These are phyloP conservation scores for Coemansia sp. DNA, from an alignment of 192 early-diverging fungal species.

Conservation along the genomic window DNA sequence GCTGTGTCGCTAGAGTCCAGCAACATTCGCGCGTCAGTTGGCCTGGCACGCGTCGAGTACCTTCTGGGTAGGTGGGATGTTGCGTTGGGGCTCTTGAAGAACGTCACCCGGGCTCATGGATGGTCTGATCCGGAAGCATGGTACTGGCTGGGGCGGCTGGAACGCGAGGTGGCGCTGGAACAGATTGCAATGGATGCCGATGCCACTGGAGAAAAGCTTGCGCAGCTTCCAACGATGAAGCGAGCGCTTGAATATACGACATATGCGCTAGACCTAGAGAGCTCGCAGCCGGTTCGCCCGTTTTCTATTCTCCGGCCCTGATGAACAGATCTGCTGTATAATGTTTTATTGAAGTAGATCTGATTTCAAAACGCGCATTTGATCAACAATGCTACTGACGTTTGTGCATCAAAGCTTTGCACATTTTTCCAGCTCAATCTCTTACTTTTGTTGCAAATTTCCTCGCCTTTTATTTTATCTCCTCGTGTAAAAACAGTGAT, in stretches of 20 bases:
- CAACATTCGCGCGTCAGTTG: constrained; percentile 45
- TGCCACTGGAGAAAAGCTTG: not conserved
- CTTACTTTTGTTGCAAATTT: too few relatives aligned
- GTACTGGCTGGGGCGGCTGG: constrained; percentile 53
- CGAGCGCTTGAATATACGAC: constrained; percentile 41
- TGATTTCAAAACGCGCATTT: too few relatives aligned
- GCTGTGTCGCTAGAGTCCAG: constrained; percentile 44
- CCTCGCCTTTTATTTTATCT: not conserved
- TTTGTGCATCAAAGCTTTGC: too few relatives aligned
- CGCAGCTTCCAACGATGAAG: constrained; percentile 15
- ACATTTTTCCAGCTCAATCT: too few relatives aligned
- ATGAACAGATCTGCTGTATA: too few relatives aligned
- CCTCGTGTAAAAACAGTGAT: not conserved
- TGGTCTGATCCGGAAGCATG: constrained; percentile 57
- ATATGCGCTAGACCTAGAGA: constrained; percentile 53
- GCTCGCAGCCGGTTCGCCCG: constrained; percentile 44
- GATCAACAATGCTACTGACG: too few relatives aligned
- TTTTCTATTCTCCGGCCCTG: constrained; percentile 30
- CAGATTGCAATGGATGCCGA: not conserved
- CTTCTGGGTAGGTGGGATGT: constrained; percentile 46
- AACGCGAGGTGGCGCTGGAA: constrained; percentile 48
- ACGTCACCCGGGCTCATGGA: constrained; percentile 48
- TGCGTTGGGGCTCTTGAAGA: constrained; percentile 51
- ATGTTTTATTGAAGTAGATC: not conserved
- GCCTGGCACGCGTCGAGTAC: constrained; percentile 47